Evolutionary conservation across 164 flowering plant genomes (phyloP), one percentile per base, ranked within the genome.

Genomic region (Vitis rupestris): DNA sequence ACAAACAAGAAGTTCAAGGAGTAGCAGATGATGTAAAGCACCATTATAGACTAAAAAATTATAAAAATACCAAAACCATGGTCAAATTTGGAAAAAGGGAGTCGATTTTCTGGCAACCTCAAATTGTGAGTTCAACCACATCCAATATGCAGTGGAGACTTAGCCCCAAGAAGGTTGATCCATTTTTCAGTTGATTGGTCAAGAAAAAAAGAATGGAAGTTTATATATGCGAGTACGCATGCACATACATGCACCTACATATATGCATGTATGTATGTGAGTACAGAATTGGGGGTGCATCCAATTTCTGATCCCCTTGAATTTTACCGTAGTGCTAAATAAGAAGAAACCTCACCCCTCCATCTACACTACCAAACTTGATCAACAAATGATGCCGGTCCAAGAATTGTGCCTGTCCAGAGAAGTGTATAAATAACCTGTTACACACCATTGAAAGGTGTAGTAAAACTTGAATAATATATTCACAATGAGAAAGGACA

Each of bases 341-440:
- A 6, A 58, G 10, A 66, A 19, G 50, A 73, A 71, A 29, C 12
- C 91, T 79, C 78, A 96, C 99, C 89, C 85, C 97, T 83, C 97
- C 98, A 80, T 96, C 99, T 19, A 88, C 89, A 77, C 98, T 90
- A 59, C 99, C 98, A 80, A 91, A 87, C 82, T 93, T 96, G 82
- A 96, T 88, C 63, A 96, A 87, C 78, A 96, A 76, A 76, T 96
- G 98, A 64, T 96, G 95, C 65, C 97, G 85, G 76, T 96, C 98
- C 82, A 96, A 83, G 81, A 96, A 93, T 63, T 93, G 99, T 57
- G 90, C 99, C 99, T 96, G 86, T 58, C 57, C 67, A 82, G 57
- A 64, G 48, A 50, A 58, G 37, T 63, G 23, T 14, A 66, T 5
- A 68, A 59, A 63, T 57, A 70, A 23, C 13, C 53, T 29, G 30